Percentiles rank a stretch among this genome's conserved stretches.
Evolutionary conservation across 106 monocot genomes (phyloP).

Genomic region (Acorus gramineus): DNA sequence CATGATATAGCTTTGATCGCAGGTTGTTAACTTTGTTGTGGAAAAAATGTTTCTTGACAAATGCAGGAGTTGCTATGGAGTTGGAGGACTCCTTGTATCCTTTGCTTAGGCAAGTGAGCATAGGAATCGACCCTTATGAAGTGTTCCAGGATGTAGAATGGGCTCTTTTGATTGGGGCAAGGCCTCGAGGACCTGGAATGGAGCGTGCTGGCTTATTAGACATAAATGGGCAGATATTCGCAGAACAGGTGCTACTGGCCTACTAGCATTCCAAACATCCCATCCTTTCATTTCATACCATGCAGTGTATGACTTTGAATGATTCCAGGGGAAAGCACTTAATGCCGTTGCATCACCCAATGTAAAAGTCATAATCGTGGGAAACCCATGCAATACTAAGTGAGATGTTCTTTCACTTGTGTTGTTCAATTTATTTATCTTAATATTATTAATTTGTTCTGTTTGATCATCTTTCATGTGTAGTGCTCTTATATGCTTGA

Average conservation of each 20-base stretch:
- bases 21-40: no score
- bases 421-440: neutral
- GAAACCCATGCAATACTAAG: slow-evolving; percentile 99
- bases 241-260: slow-evolving; percentile 54
- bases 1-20: no score
- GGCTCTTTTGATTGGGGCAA: slow-evolving; percentile 92
- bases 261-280: neutral
- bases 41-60: neutral
- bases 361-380: slow-evolving; percentile 87
- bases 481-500: slow-evolving; percentile 95
- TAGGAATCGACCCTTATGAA: slow-evolving; percentile 80
- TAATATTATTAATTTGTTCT: slow-evolving; percentile 1
- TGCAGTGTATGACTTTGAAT: neutral
- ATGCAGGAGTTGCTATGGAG: slow-evolving; percentile 93
- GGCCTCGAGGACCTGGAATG: slow-evolving; percentile 96
- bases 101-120: slow-evolving; percentile 81
- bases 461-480: neutral
- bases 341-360: slow-evolving; percentile 88
- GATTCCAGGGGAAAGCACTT: slow-evolving; percentile 83
- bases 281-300: neutral
- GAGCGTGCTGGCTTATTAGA: slow-evolving; percentile 89
- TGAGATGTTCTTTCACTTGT: slow-evolving; percentile 14
- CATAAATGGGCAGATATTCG: slow-evolving; percentile 95
- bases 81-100: slow-evolving; percentile 94
- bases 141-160: slow-evolving; percentile 85